Base-by-base conservation (phyloP, 2,329 filamentous ascomycete genomes). In the Beauveria sp. region DNA sequence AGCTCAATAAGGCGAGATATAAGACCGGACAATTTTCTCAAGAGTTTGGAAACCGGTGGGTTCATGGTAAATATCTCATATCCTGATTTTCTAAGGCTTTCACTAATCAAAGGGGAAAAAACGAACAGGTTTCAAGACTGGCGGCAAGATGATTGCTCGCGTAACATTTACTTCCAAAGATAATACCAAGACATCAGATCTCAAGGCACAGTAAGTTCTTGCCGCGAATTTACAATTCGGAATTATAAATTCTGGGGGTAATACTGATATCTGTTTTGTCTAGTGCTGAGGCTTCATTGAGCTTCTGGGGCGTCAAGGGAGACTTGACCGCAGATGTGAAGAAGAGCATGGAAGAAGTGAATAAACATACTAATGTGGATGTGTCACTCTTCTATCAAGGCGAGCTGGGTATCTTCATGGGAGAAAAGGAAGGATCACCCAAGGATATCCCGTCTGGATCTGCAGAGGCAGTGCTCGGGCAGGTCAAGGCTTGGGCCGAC, bases 141-240 rank as follows among this genome's bases (percentile, higher is more conserved):
- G 47, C 5, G 47, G 47, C 24, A 50, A 30, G 47, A 26, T 50
- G 24, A 18, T 30, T 16, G 47, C 47, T 9, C 47, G 47, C 10
- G 22, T 50, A 6, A 50, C 26, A 9, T 50, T 50, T n/a, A 50
- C 24, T 14, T 14, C 47, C 12, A 50, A 50, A 24, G 47, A 50
- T 18, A 12, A 28, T 14, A 28, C 47, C 5, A 50, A 50, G 47
- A 50, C n/a, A 24, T 20, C 43, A n/a, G 47, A 50, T 14, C 12
- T 50, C 22, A 50, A 50, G 4, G 47, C 47, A 28, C 22, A 30
- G 47, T 50, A 28, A 16, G 47, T 50, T 1, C n/a, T 20, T 46
- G 10, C 20, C 10, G 0, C 20, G 3, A 5, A 2, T 5, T 46
- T 3, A 24, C 43, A 5, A 1, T 12, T 4, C 1, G 10, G 0